Evolutionary conservation across 192 early-diverging fungal genomes (phyloP), one percentile per base, ranked within the genome.

Genomic region (Glomus cerebriforme): DNA sequence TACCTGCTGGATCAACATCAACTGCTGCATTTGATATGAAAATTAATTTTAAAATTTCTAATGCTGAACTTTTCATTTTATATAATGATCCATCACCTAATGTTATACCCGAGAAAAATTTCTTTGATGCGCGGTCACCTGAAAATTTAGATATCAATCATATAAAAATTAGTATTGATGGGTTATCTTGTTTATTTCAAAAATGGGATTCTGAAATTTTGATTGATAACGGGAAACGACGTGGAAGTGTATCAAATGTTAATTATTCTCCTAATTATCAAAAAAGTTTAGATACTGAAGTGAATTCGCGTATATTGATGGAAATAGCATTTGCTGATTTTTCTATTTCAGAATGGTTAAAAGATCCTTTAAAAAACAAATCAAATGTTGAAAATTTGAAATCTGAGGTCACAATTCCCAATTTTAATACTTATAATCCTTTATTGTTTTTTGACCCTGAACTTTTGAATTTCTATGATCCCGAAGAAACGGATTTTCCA

Each of bases 61-160:
- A 79, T 10, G 35, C 83, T 31, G 85, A 87, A 74, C 45, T 87
- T 5, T 87, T 81, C 81, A 64, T 85, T 49, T 67, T 87, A 1
- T 83, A 78, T 32, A 63, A 81, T 9, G 83, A 87, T 66, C 81
- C 83, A 43, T 65, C 65, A 22, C 47, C 39, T 35, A 31, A 66
- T 8, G 13, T 71, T 59, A 80, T 83, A 27, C 82, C 82, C 3
- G 84, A 79, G 45, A 75, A 59, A 22, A 64, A 63, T 31, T 83
- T 83, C 63, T 85, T 80, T 26, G 80, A 82, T 31, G 73, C 13
- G 22, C 80, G 79, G n/a, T 58, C 27, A 1, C 78, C 79, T 19
- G 78, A 85, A 74, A 71, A 72, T 27, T 67, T 83, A 9, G 79
- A 75, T 27, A 65, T 32, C 2, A 75, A 73, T 27, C 86, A 88